Evolutionary conservation across 768 basidiomycete species (phyloP).

Genomic region (Mycena alexandri): DNA sequence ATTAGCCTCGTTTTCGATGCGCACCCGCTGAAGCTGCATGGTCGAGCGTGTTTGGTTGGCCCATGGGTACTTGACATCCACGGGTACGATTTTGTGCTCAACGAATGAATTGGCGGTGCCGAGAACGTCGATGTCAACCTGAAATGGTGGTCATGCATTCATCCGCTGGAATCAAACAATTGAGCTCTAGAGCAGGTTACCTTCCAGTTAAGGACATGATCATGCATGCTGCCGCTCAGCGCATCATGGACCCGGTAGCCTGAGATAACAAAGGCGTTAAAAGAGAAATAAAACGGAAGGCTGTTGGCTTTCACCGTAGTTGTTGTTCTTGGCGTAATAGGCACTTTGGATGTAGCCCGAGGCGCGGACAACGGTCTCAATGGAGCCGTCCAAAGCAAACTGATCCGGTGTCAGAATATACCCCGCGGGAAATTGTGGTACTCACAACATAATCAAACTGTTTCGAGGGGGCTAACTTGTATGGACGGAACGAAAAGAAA

Average conservation of each 20-base stretch:
- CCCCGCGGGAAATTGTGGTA: neutral
- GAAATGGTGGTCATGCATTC: too few species aligned
- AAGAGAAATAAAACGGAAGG: neutral
- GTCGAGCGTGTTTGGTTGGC: slow-evolving; percentile 49
- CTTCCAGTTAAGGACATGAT: slow-evolving; percentile 69
- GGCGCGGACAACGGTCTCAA: slow-evolving; percentile 65
- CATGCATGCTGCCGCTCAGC: slow-evolving; percentile 60
- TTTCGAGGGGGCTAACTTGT: neutral
- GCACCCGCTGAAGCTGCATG: slow-evolving; percentile 51
- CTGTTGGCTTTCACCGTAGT: slow-evolving; percentile 50
- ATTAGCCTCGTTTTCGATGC: slow-evolving; percentile 59
- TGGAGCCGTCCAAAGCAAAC: slow-evolving; percentile 66
- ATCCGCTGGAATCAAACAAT: neutral
- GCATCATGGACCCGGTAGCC: slow-evolving; percentile 39
- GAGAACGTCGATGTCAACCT: slow-evolving; percentile 67
- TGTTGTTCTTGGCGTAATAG: slow-evolving; percentile 59
- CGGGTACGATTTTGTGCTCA: slow-evolving; percentile 57
- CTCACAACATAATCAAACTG: slow-evolving; percentile 63
- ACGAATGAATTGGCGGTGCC: slow-evolving; percentile 66
- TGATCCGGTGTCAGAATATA: neutral
- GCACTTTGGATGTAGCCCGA: slow-evolving; percentile 70
- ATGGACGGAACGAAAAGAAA: neutral
- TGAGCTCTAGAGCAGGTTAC: neutral
- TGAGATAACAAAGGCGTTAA: neutral
- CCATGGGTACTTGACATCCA: slow-evolving; percentile 60